phyloP scores from a whole-genome alignment of 306 rosid species.

The Bauhinia variegata region DNA sequence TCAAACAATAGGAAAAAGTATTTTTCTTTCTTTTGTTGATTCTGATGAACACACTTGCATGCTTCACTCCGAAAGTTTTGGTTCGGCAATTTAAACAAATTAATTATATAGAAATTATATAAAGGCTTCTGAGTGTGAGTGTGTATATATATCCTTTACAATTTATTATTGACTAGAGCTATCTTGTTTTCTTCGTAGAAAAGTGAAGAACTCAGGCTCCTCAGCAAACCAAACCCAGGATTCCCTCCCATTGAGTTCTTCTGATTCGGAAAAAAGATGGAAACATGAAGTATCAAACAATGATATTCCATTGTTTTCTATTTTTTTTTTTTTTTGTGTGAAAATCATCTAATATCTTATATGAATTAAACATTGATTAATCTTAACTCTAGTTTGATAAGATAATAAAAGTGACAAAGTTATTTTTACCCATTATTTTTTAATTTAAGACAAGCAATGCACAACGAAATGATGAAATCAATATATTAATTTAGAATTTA shows the following conservation, averaged over 20 bases:
- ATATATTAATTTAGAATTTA: not conserved
- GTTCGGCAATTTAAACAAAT: not conserved
- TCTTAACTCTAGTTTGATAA: too few relatives aligned
- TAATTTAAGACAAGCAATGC: not conserved
- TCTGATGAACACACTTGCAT: not conserved
- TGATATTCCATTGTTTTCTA: not conserved
- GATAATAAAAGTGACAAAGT: too few relatives aligned
- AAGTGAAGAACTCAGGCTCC: not conserved
- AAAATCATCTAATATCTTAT: too few relatives aligned
- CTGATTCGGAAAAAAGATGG: not conserved
- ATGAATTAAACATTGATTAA: too few relatives aligned
- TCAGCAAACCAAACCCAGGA: too few relatives aligned
- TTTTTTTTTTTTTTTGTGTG: too few relatives aligned
- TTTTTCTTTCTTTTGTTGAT: not conserved
- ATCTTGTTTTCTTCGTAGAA: not conserved
- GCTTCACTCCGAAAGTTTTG: constrained; percentile 28
- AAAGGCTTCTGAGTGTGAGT: not conserved
- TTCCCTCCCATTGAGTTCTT: not conserved
- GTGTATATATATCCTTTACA: not conserved
- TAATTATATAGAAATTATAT: not conserved
- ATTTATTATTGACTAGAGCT: not conserved
- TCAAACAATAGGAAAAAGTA: not conserved
- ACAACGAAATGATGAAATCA: not conserved
- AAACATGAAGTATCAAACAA: not conserved
- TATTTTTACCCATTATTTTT: too few relatives aligned